Evolutionary conservation across 2,329 filamentous ascomycete species (phyloP), one percentile per base, ranked within the genome.

Genomic region (Phaeosphaeria sp.): DNA sequence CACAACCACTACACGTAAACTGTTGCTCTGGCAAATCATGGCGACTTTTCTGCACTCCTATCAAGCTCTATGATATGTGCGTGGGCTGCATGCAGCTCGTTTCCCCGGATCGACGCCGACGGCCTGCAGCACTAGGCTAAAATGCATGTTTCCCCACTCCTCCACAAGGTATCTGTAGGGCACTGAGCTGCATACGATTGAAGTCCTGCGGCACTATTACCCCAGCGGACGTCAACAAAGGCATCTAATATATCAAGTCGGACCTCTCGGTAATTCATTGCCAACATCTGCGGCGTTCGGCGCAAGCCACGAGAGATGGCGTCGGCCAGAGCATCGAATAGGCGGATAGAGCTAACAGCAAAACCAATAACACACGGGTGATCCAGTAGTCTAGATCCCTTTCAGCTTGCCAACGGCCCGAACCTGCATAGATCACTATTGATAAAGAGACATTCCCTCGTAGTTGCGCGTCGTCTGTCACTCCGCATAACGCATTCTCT

Each of bases 361-460:
- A 13, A 51, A 18, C 36, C 49, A 51, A 27, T 43, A 25, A 43
- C 21, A 6, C 23, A 21, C 20, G 18, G 46, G 33, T 11, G 33
- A 36, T 23, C 49, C 49, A 25, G 23, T 22, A 51, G 49, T 30
- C 49, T 51, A 36, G 49, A 51, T 51, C 15, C n/a, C 41, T n/a
- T 43, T 21, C 41, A 43, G 41, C 41, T 43, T 43, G 20, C 41
- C 41, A 36, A 11, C 6, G 30, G 9, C 5, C 52, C 25, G 39
- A 25, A 41, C 39, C 47, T 25, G 22, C 52, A 52, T 9, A 20
- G 41, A 25, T 18, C 10, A 5, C 22, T 10, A 30, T 48, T 55
- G 54, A 52, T 36, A 11, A 51, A 23, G 25, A 36, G 23, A 23
- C 33, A 25, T 41, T 50, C 52, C 46, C 22, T 33, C 42, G 25